Base-by-base conservation (phyloP, 176 grass and related monocot genomes). In the Saccharum officinarum region DNA sequence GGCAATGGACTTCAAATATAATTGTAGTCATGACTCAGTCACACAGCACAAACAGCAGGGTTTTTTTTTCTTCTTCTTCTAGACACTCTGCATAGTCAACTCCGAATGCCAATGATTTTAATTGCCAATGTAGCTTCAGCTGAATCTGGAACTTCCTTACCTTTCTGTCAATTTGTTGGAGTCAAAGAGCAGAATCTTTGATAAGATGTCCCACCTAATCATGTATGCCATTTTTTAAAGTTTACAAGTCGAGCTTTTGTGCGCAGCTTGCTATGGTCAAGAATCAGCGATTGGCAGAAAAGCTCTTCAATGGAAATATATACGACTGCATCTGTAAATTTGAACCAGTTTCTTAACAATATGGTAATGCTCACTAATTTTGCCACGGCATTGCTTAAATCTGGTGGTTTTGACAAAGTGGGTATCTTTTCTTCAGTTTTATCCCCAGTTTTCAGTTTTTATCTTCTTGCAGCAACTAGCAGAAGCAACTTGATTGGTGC, bases 301-400 rank as follows among this genome's bases (percentile, higher is more conserved):
- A 98, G 72, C 88, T 98, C 71, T 95, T 95, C 41, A 88, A 80
- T 69, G 97, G 97, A 65, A 95, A 92, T 73, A 91, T 98, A 78
- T 96, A 96, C 63, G 93, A 98, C 72, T 96, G 91, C 86, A 92
- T 98, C 69, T 98, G 97, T 81, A 94, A 94, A 80, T 98, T 96
- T 49, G 93, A 98, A 82, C 93, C 93, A 33, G 66, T 81, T 78
- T 50, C 78, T 49, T 90, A 61, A 91, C 20, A 59, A 78, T 11
- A 73, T 16, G 81, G 65, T 68, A 75, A 16, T 81, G 36, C 39
- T 18, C 9, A 75, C 16, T 67, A 39, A 26, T 9, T 61, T 60
- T 37, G 1, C 66, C 45, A 25, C 13, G 15, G 1, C 62, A 67
- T 47, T 84, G 14, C 28, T 54, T 36, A 60, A 80, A 28, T 23